phyloP scores from a whole-genome alignment of 1,139 yeast genomes.

The Lodderomyces theae region DNA sequence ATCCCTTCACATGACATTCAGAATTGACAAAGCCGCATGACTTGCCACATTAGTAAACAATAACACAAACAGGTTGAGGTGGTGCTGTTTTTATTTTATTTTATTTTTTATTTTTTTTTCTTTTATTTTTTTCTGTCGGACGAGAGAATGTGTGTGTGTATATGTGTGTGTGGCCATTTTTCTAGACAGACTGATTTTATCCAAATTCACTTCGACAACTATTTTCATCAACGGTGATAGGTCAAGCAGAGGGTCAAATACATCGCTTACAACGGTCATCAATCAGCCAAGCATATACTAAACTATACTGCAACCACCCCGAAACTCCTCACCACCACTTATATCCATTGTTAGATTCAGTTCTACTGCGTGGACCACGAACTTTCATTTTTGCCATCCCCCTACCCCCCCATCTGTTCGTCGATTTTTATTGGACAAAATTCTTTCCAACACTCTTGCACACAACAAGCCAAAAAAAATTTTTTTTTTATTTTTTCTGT shows the following conservation, averaged over 20 bases:
- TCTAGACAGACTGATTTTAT: not conserved
- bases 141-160: not conserved
- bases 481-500: constrained; percentile 3
- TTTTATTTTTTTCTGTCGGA: too few species aligned
- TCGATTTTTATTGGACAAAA: constrained; percentile 5
- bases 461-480: not conserved
- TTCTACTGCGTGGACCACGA: not conserved
- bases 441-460: not conserved
- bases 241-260: not conserved
- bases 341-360: not conserved
- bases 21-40: not conserved
- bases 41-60: not conserved
- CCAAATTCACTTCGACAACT: constrained; percentile 2
- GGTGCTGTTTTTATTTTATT: too few species aligned
- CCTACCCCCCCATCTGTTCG: too few species aligned
- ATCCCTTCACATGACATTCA: not conserved
- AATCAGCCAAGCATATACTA: not conserved
- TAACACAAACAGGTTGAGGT: not conserved
- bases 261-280: not conserved
- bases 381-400: not conserved
- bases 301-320: not conserved
- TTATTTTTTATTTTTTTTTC: too few species aligned
- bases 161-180: too few species aligned
- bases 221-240: constrained; percentile 1
- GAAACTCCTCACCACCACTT: not conserved